Evolutionary conservation across 257 asterid genomes (phyloP), one percentile per base, ranked within the genome.

Genomic region (Verbascum thapsus): DNA sequence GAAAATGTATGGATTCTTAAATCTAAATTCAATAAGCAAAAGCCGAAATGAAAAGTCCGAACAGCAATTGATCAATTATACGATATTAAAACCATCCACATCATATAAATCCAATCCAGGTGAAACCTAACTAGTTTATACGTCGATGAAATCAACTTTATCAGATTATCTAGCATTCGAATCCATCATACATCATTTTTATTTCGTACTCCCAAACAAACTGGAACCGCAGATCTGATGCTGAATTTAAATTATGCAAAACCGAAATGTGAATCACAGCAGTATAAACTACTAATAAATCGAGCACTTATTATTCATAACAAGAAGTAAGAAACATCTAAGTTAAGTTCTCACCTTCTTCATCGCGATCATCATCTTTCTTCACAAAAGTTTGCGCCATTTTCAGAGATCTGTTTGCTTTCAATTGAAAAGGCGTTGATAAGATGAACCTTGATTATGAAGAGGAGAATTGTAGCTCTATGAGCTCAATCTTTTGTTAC

Each of bases 351-450:
- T 57, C 72, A 80, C 90, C 90, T 80, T 83, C 90, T 61, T 83
- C 87, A 37, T 83, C 90, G 63, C 83, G 90, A 78, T 83, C 90
- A 10, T 83, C 90, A 78, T 83, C 90, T 71, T 83, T 83, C 77
- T 83, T 83, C 64, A 83, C 81, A 26, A 80, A 78, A 58, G 85
- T 87, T 63, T 80, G 87, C 66, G 90, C 90, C 90, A 83, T 83
- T 71, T 58, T 58, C 79, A 32, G 79, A 75, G 89, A 88, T 81
- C 89, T 74, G 76, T 17, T 55, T 34, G 65, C 58, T 62, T 58
- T 35, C 48, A 66, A 67, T 12, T 42, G 72, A 65, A 38, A 42
- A 41, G 11, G 60, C 30, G 19, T 20, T 42, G 72, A 42, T 16
- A 17, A 16, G 16, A 49, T 38, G 10, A 3, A 43, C 6, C 15